phyloP scores from a whole-genome alignment of 257 asterid species.

The Penstemon newberryi region DNA sequence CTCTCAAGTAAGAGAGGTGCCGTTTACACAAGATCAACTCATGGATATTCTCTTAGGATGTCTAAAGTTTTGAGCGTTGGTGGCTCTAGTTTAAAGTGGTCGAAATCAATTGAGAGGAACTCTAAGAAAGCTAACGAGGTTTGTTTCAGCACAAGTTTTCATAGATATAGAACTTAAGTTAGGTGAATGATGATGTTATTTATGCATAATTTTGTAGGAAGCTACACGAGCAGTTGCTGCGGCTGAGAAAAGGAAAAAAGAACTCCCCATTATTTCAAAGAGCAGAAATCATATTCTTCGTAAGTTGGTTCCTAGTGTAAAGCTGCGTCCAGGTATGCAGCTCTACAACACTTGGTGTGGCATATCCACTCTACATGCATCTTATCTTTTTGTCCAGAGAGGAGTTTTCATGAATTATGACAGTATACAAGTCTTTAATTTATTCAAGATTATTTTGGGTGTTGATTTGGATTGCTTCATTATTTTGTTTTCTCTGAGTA shows the following conservation, averaged over 20 bases:
- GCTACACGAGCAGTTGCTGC: conserved; percentile 81
- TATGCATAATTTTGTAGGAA: conserved; percentile 53
- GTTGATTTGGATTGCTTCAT: conserved; percentile 20
- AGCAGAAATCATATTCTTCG: conserved; percentile 69
- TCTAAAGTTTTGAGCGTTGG: conserved; percentile 78
- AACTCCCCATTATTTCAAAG: conserved; percentile 47
- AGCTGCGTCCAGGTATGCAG: conserved; percentile 74
- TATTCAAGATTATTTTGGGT: conserved; percentile 4
- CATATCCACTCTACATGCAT: conserved; percentile 30
- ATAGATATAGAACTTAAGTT: conserved; percentile 23
- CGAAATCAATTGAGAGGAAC: conserved; percentile 83
- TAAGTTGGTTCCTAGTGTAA: conserved; percentile 77
- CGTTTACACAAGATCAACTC: conserved; percentile 71
- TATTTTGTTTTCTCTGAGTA: conserved; percentile 20
- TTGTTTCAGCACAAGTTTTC: conserved; percentile 37
- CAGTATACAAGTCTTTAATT: conserved; percentile 10
- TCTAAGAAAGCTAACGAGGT: conserved; percentile 82
- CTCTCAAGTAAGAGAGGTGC: conserved; percentile 79
- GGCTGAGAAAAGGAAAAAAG: conserved; percentile 60
- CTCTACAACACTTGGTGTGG: conserved; percentile 81
- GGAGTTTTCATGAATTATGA: conserved; percentile 18
- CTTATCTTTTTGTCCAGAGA: conserved; percentile 15
- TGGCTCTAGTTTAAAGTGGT: conserved; percentile 90
- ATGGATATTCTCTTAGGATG: conserved; percentile 80
- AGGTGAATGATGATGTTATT: conserved; percentile 21